Base-by-base conservation (phyloP, 2,329 filamentous ascomycete species). In the Xylariaceae sp. region DNA sequence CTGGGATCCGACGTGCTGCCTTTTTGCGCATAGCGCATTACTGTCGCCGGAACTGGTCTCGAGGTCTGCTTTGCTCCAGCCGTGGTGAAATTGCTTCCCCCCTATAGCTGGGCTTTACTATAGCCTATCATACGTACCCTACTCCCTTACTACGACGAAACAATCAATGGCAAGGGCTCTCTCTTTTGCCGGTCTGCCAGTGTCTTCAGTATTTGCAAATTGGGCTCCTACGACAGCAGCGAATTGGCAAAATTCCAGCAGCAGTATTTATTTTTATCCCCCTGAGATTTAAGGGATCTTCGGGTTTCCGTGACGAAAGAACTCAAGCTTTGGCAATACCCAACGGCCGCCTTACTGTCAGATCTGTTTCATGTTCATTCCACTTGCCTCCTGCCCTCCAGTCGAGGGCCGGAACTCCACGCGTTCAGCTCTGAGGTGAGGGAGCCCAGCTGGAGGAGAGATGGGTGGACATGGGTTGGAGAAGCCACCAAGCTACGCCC, bases 231-330 rank as follows among this genome's bases (percentile, higher is more conserved):
- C 14, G 12, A 14, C 22, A 33, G 39, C 42, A 39, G 30, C 51
- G 39, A 44, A 41, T 41, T 47, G 41, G 41, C 17, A 46, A 39
- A 44, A 45, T 39, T 39, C 46, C 45, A 49, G 39, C 46, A 39
- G n/a, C 36, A 45, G 42, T 48, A 52, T 50, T 52, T 56, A 54
- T 56, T 54, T 56, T 56, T 56, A 54, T 54, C 51, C 45, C 41
- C 18, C 44, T 39, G 45, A 52, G 44, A 52, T 5, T 52, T 44
- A 47, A 54, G 52, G 49, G 47, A 53, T 56, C 53, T 49, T 52
- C 45, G 31, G 46, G 41, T 38, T 42, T 49, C 45, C 31, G 22
- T 22, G 22, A 27, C 22, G 22, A 27, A 5, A 22, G 38, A 30
- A 30, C 48, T 49, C 54, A 48, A 56, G 54, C 48, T 50, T 42